Percentiles rank a stretch among this genome's conserved stretches.
Conservation (phyloP, 2,329 filamentous ascomycete species). For the Aspergillus fischeri region DNA sequence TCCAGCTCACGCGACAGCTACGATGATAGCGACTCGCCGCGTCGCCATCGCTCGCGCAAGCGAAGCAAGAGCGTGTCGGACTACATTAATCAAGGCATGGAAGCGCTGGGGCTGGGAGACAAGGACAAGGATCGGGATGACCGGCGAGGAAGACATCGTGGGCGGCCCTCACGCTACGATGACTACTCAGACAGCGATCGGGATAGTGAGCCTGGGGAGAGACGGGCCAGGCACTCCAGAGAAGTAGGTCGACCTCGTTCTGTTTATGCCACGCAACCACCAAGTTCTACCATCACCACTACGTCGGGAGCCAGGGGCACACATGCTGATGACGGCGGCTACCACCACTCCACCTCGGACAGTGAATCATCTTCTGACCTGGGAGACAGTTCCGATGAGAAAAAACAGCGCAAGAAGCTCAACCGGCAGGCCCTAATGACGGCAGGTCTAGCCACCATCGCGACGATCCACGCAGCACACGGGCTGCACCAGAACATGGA, state of each 20-base stretch:
- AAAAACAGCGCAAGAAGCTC: slow-evolving; percentile 60
- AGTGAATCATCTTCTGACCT: slow-evolving; percentile 45
- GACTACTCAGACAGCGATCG: slow-evolving; percentile 41
- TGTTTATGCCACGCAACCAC: slow-evolving; percentile 19
- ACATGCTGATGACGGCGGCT: slow-evolving; percentile 7
- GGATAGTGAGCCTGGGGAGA: slow-evolving; percentile 29
- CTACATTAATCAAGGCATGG: slow-evolving; percentile 43
- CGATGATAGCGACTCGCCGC: slow-evolving; percentile 47
- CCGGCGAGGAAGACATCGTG: slow-evolving; percentile 27
- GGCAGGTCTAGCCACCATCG: slow-evolving; percentile 62
- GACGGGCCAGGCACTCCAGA: slow-evolving; percentile 35
- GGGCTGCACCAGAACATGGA: slow-evolving; percentile 61
- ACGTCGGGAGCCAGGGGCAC: slow-evolving; percentile 19
- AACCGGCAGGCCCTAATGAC: slow-evolving; percentile 63
- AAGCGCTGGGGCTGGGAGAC: slow-evolving; percentile 41
- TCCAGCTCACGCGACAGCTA: slow-evolving; percentile 51
- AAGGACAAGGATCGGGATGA: slow-evolving; percentile 26
- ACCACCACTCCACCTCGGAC: slow-evolving; percentile 22
- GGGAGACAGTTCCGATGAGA: slow-evolving; percentile 59
- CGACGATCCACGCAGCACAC: slow-evolving; percentile 66
- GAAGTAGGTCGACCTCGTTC: slow-evolving; percentile 42
- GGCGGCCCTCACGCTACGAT: slow-evolving; percentile 28
- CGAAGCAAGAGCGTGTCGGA: slow-evolving; percentile 46
- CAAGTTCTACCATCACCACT: slow-evolving; percentile 19
- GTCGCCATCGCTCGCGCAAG: slow-evolving; percentile 39